Evolutionary conservation across 1,284 basidiomycete species (phyloP).

Genomic region (Termitomyces sp.): DNA sequence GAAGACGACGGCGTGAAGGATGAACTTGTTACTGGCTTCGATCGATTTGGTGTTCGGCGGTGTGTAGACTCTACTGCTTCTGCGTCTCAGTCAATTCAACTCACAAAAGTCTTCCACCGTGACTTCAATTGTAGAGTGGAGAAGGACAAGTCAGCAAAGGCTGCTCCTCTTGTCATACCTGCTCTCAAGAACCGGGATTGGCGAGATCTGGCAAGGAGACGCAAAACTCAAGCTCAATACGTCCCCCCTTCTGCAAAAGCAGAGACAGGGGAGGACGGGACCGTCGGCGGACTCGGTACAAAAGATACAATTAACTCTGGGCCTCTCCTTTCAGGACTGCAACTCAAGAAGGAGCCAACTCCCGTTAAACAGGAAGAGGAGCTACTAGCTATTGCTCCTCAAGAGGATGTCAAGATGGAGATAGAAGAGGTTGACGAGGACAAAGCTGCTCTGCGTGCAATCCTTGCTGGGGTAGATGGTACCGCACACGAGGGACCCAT

Average conservation of each 20-base stretch:
- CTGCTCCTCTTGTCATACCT: slow-evolving; percentile 78
- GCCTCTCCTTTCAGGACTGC: slow-evolving; percentile 59
- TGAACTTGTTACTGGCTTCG: slow-evolving; percentile 71
- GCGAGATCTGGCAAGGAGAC: slow-evolving; percentile 68
- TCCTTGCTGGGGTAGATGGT: slow-evolving; percentile 52
- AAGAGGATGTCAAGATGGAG: slow-evolving; percentile 27
- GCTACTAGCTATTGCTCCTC: slow-evolving; percentile 11
- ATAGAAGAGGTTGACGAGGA: slow-evolving; percentile 60
- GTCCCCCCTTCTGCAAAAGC: slow-evolving; percentile 63
- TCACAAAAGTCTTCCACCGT: slow-evolving; percentile 47
- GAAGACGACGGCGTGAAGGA: slow-evolving; percentile 49
- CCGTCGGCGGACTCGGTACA: slow-evolving; percentile 74
- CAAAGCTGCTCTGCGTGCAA: slow-evolving; percentile 65
- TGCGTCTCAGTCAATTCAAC: slow-evolving; percentile 46
- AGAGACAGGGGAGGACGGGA: slow-evolving; percentile 67
- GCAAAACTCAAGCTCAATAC: slow-evolving; percentile 43
- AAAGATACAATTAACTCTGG: slow-evolving; percentile 66
- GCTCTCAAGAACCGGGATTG: slow-evolving; percentile 84
- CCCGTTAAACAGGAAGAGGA: slow-evolving; percentile 22
- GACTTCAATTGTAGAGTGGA: slow-evolving; percentile 33
- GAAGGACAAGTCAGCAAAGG: slow-evolving; percentile 38
- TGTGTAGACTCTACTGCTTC: slow-evolving; percentile 42
- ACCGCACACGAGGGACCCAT: slow-evolving; percentile 34
- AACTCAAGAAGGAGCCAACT: slow-evolving; percentile 31
- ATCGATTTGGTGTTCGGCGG: slow-evolving; percentile 68